phyloP scores from a whole-genome alignment of 306 rosid species.

The Chamaecrista fasciculata region DNA sequence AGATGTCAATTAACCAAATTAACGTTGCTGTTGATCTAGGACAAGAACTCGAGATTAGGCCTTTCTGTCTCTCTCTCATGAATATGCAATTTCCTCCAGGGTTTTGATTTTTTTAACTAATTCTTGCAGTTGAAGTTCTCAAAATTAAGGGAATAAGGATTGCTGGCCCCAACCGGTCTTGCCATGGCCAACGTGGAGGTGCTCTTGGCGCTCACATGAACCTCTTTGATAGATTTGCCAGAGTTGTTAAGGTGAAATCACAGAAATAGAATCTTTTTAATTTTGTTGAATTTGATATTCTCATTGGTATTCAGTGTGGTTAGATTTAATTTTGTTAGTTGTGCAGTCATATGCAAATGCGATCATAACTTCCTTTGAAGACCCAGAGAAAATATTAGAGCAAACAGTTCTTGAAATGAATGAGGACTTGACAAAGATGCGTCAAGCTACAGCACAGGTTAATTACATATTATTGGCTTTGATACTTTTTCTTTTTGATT shows the following conservation, averaged over 20 bases:
- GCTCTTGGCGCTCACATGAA: slow-evolving; percentile 78
- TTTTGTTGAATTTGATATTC: slow-evolving; percentile 16
- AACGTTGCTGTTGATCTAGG: not conserved
- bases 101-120: not conserved
- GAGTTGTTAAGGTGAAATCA: slow-evolving; percentile 79
- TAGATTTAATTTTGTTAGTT: slow-evolving; percentile 36
- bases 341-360: slow-evolving; percentile 97
- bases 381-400: slow-evolving; percentile 94
- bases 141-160: slow-evolving; percentile 46
- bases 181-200: slow-evolving; percentile 54
- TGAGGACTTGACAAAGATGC: slow-evolving; percentile 94
- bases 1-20: not conserved
- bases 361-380: slow-evolving; percentile 78
- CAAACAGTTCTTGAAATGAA: slow-evolving; percentile 96
- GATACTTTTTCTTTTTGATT: not conserved
- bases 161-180: slow-evolving; percentile 33
- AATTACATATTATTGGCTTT: slow-evolving; percentile 16
- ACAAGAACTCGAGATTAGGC: not conserved
- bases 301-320: slow-evolving; percentile 32
- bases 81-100: not conserved
- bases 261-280: not conserved
- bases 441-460: slow-evolving; percentile 98
- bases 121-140: slow-evolving; percentile 28
- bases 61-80: not conserved
- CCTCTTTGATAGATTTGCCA: slow-evolving; percentile 81